These are phyloP conservation scores for Echria macrotheca DNA, from an alignment of 495 filamentous ascomycete genomes.

Conservation along the genomic window DNA sequence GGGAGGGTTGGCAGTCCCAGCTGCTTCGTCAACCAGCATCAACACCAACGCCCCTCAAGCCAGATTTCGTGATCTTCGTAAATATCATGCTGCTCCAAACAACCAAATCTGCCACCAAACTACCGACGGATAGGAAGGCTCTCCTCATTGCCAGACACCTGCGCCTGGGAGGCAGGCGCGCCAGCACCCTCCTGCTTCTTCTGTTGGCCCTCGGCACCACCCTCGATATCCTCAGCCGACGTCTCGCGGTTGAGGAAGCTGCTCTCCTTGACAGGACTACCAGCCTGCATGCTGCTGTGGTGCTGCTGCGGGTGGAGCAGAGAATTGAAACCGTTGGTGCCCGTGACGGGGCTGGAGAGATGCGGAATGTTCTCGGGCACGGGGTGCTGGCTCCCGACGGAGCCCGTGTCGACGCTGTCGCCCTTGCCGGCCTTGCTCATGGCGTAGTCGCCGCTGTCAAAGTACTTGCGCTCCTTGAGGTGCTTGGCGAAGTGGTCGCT, in stretches of 20 bases:
- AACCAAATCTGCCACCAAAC: not conserved
- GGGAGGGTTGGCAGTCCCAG: too few relatives aligned
- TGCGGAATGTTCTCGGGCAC: conserved; percentile 96
- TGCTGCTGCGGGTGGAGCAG: conserved; percentile 38
- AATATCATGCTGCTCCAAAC: not conserved
- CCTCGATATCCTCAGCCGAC: conserved; percentile 57
- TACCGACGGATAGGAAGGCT: conserved; percentile 35
- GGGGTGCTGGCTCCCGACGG: conserved; percentile 89
- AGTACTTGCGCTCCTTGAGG: conserved; percentile 97
- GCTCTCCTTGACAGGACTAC: conserved; percentile 81
- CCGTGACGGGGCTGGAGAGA: conserved; percentile 59
- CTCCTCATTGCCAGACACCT: conserved; percentile 32
- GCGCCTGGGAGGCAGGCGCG: conserved; percentile 12
- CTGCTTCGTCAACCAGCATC: too few relatives aligned
- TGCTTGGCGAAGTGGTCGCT: conserved; percentile 97
- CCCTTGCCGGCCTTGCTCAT: conserved; percentile 98
- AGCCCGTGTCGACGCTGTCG: conserved; percentile 86
- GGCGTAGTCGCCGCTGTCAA: conserved; percentile 96
- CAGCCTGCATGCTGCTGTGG: conserved; percentile 51
- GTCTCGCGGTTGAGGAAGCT: conserved; percentile 74
- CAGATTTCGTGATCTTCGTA: conserved; percentile 3
- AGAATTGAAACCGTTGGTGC: conserved; percentile 40
- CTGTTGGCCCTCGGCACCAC: conserved; percentile 9
- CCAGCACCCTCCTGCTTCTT: conserved; percentile 12
- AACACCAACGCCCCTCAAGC: conserved; percentile 11